These are phyloP conservation scores for Blumeriella jaapii DNA, from an alignment of 2,329 filamentous ascomycete genomes.

Conservation along the genomic window DNA sequence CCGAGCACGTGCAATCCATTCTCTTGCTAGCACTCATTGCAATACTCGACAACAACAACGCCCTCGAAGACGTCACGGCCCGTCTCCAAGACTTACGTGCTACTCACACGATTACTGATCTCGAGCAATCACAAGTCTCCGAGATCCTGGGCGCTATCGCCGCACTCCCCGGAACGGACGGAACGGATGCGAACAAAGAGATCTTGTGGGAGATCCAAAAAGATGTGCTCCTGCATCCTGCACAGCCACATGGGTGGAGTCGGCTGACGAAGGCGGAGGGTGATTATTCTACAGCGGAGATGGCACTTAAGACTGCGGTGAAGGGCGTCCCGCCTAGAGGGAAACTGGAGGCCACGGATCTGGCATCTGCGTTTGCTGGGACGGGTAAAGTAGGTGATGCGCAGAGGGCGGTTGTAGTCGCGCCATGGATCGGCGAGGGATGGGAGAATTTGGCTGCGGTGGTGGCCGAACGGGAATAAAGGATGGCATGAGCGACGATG, in stretches of 20 bases:
- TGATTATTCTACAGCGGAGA: conserved; percentile 47
- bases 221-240: conserved; percentile 71
- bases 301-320: conserved; percentile 71
- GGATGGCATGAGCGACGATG: conserved; percentile 1
- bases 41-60: conserved; percentile 65
- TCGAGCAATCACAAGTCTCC: conserved; percentile 58
- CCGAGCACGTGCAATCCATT: conserved; percentile 68
- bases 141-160: conserved; percentile 68
- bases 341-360: conserved; percentile 51
- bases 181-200: conserved; percentile 37
- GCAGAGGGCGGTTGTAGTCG: conserved; percentile 64
- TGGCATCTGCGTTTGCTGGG: conserved; percentile 63
- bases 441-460: conserved; percentile 20
- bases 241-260: conserved; percentile 71
- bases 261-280: conserved; percentile 53
- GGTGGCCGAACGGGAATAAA: not conserved
- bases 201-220: conserved; percentile 55
- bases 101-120: conserved; percentile 47
- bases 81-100: conserved; percentile 66
- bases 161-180: conserved; percentile 40
- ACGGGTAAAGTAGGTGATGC: conserved; percentile 62
- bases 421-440: conserved; percentile 53
- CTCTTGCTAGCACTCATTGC: conserved; percentile 77
- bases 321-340: conserved; percentile 65
- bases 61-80: conserved; percentile 65